These are phyloP conservation scores for Penicillium bialowiezense DNA, from an alignment of 495 filamentous ascomycete species.

Conservation along the genomic window DNA sequence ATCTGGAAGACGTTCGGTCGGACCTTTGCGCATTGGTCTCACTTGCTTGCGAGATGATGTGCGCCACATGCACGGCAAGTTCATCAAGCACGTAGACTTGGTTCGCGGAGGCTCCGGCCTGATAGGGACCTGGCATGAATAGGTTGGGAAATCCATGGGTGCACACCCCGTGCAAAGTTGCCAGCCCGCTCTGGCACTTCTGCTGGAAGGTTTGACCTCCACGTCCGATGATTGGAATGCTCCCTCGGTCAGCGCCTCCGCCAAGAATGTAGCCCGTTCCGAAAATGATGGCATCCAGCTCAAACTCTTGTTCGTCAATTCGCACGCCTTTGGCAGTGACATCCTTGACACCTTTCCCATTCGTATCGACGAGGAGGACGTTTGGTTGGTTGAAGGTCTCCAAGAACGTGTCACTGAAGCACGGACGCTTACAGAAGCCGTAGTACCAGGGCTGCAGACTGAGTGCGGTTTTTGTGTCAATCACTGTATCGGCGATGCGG, in stretches of 20 bases:
- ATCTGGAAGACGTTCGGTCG: background rate
- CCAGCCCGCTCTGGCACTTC: slow-evolving; percentile 35
- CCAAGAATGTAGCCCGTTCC: slow-evolving; percentile 28
- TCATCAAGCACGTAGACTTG: slow-evolving; percentile 39
- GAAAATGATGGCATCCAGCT: slow-evolving; percentile 39
- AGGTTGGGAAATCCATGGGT: slow-evolving; percentile 52
- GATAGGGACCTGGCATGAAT: slow-evolving; percentile 42
- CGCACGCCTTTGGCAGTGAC: slow-evolving; percentile 25
- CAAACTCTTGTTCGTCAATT: slow-evolving; percentile 22
- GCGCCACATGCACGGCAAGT: slow-evolving; percentile 36
- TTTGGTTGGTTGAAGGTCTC: slow-evolving; percentile 29
- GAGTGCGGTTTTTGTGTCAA: slow-evolving; percentile 18
- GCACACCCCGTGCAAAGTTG: slow-evolving; percentile 47
- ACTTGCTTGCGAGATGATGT: slow-evolving; percentile 41
- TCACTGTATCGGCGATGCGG: slow-evolving; percentile 1
- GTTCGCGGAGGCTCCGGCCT: slow-evolving; percentile 36
- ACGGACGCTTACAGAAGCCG: slow-evolving; percentile 30
- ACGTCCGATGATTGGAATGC: slow-evolving; percentile 40
- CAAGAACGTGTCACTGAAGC: slow-evolving; percentile 33
- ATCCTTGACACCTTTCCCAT: slow-evolving; percentile 18
- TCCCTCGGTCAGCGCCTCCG: slow-evolving; percentile 31
- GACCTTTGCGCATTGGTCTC: slow-evolving; percentile 1
- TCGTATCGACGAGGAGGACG: slow-evolving; percentile 27
- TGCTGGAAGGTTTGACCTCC: slow-evolving; percentile 38
- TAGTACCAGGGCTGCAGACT: slow-evolving; percentile 32